phyloP scores from a whole-genome alignment of 1,284 basidiomycete genomes.

The Hypsizygus ulmarius region DNA sequence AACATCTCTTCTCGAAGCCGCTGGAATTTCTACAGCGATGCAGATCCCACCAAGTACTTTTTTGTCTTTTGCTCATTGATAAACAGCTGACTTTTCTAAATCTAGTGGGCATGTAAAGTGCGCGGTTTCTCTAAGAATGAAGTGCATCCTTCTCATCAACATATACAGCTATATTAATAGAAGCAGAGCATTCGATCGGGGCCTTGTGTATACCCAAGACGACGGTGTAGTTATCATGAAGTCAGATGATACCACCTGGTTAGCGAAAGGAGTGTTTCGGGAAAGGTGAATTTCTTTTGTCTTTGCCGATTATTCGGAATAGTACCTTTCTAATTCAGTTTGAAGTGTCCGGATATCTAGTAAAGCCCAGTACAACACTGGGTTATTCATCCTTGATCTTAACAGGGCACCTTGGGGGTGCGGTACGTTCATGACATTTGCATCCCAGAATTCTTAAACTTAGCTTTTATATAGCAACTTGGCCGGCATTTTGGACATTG shows the following conservation, averaged over 20 bases:
- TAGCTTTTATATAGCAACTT: conserved; percentile 43
- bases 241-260: conserved; percentile 60
- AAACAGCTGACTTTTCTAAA: conserved; percentile 1
- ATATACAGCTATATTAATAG: conserved; percentile 50
- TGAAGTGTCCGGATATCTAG: conserved; percentile 61
- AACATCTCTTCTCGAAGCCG: conserved; percentile 34
- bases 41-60: conserved; percentile 56
- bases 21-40: conserved; percentile 55
- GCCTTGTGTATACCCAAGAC: conserved; percentile 51
- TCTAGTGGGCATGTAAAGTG: conserved; percentile 56
- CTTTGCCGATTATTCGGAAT: not conserved
- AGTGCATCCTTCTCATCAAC: not conserved
- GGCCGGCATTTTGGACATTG: conserved; percentile 66
- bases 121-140: conserved; percentile 19
- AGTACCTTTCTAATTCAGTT: not conserved
- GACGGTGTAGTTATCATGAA: conserved; percentile 69
- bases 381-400: conserved; percentile 68
- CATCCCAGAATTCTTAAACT: conserved; percentile 3
- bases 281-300: conserved; percentile 54
- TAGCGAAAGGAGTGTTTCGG: conserved; percentile 50
- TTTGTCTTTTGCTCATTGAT: no score
- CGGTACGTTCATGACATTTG: conserved; percentile 38
- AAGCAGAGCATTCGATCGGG: conserved; percentile 43
- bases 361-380: conserved; percentile 55
- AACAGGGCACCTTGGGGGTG: conserved; percentile 72